A percentile compares a stretch with the other conserved stretches of the same genome.
These are phyloP conservation scores for Aspergillus alliaceus DNA, from an alignment of 2,329 filamentous ascomycete genomes.

Conservation along the genomic window DNA sequence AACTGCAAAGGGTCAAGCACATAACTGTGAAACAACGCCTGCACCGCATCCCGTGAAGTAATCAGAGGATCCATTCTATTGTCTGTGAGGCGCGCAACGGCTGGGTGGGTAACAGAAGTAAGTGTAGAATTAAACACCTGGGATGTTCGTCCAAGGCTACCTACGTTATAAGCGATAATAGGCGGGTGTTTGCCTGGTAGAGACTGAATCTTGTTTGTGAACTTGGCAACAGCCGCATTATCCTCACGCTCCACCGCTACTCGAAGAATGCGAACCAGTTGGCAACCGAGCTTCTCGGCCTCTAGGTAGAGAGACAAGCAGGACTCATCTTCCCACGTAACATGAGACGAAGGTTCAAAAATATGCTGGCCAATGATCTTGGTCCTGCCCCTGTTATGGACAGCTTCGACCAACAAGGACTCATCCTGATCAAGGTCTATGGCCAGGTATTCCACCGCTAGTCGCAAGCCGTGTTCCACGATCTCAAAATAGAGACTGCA, in stretches of 20 bases:
- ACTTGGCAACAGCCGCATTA: constrained; percentile 37
- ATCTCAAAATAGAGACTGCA: constrained; percentile 33
- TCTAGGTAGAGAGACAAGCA: constrained; percentile 35
- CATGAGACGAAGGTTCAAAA: constrained; percentile 28
- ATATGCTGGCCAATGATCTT: constrained; percentile 42
- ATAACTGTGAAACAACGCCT: constrained; percentile 42
- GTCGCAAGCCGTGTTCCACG: constrained; percentile 40
- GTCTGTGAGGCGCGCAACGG: constrained; percentile 26
- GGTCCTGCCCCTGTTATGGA: constrained; percentile 38
- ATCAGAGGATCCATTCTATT: constrained; percentile 34
- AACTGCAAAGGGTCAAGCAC: constrained; percentile 44
- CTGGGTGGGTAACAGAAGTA: constrained; percentile 43
- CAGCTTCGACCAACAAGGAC: constrained; percentile 24
- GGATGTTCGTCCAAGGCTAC: constrained; percentile 43
- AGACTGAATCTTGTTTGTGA: constrained; percentile 36
- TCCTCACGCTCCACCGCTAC: constrained; percentile 38
- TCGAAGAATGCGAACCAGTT: constrained; percentile 40
- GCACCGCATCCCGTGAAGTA: constrained; percentile 38
- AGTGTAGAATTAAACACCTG: constrained; percentile 45
- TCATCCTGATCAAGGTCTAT: constrained; percentile 37
- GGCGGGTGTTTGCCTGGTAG: constrained; percentile 31
- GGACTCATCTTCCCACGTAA: constrained; percentile 36
- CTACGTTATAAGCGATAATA: constrained; percentile 43
- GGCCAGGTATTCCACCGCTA: constrained; percentile 43
- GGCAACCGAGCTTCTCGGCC: constrained; percentile 38